phyloP scores from a whole-genome alignment of 2,329 filamentous ascomycete genomes.

The Dactylellina sp. region DNA sequence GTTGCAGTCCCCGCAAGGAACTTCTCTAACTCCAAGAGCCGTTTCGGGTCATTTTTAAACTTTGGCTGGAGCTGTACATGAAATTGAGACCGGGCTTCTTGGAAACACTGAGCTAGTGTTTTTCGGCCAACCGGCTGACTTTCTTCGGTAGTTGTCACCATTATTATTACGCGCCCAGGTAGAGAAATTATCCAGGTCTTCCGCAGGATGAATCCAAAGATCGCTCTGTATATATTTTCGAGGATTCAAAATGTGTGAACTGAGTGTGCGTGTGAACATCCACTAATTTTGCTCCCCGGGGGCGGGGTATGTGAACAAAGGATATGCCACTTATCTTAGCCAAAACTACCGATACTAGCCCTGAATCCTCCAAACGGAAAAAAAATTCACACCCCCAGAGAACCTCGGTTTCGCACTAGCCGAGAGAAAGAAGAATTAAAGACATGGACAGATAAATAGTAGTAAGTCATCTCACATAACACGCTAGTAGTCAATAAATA shows the following conservation, averaged over 20 bases:
- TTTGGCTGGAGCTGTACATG: neutral
- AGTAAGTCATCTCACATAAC: too few relatives aligned
- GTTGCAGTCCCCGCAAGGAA: constrained; percentile 14
- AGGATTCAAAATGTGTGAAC: neutral
- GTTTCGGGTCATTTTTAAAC: constrained; percentile 6
- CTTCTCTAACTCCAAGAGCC: neutral
- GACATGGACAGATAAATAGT: too few relatives aligned
- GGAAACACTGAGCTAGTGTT: constrained; percentile 15
- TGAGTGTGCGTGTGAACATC: neutral
- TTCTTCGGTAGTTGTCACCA: neutral
- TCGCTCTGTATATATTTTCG: neutral
- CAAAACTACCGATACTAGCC: too few relatives aligned
- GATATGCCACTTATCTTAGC: too few relatives aligned
- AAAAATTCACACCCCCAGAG: too few relatives aligned
- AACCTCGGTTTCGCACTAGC: too few relatives aligned
- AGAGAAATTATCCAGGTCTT: neutral
- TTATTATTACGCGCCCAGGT: constrained; percentile 1
- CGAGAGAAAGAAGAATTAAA: too few relatives aligned
- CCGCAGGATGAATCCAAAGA: constrained; percentile 2
- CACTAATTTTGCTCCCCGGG: neutral
- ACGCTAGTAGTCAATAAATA: too few relatives aligned
- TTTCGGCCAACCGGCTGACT: neutral
- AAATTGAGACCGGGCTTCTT: constrained; percentile 17
- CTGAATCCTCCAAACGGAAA: too few relatives aligned
- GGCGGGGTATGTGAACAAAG: constrained; percentile 3